Percentiles rank a stretch among this genome's conserved stretches.
These are phyloP conservation scores for Colletotrichum lentis DNA, from an alignment of 2,329 filamentous ascomycete species.

Conservation along the genomic window DNA sequence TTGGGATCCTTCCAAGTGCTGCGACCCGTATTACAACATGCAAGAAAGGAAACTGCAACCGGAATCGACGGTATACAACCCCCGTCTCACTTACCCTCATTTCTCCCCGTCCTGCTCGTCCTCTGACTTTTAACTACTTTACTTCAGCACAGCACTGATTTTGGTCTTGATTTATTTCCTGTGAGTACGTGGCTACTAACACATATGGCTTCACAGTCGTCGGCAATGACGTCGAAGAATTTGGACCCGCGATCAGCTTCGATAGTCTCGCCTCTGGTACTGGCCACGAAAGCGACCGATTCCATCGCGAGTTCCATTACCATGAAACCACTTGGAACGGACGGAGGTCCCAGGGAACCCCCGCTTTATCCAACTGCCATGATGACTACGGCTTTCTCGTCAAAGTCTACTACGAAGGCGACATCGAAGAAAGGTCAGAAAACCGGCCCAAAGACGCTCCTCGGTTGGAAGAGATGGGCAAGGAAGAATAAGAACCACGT, in stretches of 20 bases:
- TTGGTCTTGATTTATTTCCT: no score
- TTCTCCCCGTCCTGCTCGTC: neutral
- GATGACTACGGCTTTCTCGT: neutral
- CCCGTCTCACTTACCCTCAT: neutral
- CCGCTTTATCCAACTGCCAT: no score
- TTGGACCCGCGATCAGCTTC: no score
- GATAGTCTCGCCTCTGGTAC: neutral
- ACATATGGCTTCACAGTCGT: neutral
- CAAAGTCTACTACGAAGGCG: neutral
- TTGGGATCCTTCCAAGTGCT: neutral
- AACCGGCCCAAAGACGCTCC: neutral
- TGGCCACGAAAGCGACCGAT: neutral
- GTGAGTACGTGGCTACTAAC: neutral
- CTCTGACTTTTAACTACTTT: neutral
- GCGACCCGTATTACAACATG: neutral
- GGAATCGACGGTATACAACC: neutral
- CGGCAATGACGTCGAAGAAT: neutral
- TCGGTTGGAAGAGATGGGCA: conserved; percentile 5
- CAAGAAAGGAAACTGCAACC: neutral
- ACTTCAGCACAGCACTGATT: no score
- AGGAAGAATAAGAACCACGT: neutral
- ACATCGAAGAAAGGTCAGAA: neutral
- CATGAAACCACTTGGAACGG: neutral
- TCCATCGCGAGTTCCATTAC: neutral
- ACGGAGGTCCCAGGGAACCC: neutral